These are phyloP conservation scores for Rhodotorula taiwanensis DNA, from an alignment of 768 basidiomycete genomes.

Conservation along the genomic window DNA sequence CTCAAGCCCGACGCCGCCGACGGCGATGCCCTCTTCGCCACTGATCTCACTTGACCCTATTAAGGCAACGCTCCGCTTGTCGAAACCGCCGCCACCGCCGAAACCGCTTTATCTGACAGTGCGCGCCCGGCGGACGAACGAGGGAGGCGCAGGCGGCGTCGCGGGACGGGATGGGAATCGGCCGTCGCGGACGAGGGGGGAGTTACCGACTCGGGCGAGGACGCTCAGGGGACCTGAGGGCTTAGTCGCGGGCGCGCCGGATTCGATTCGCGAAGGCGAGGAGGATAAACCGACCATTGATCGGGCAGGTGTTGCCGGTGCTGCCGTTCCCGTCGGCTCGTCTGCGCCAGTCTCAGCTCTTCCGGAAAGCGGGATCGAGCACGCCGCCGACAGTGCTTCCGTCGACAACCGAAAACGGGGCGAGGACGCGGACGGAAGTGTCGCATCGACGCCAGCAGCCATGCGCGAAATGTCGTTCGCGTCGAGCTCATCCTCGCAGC, in stretches of 20 bases:
- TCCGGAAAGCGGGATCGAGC: too few relatives aligned
- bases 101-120: slow-evolving; percentile 26
- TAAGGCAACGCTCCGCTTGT: slow-evolving; percentile 18
- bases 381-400: background rate
- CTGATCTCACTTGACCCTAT: background rate
- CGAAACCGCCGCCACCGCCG: slow-evolving; percentile 15
- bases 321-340: too few relatives aligned
- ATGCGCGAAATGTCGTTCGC: too few relatives aligned
- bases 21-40: too few relatives aligned
- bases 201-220: too few relatives aligned
- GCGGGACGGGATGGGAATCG: background rate
- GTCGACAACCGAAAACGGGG: background rate
- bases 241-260: too few relatives aligned
- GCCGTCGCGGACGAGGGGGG: background rate
- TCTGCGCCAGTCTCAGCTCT: too few relatives aligned
- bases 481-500: background rate
- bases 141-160: background rate
- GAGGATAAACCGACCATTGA: too few relatives aligned
- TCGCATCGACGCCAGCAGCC: too few relatives aligned
- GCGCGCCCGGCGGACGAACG: background rate
- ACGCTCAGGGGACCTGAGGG: too few relatives aligned
- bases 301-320: too few relatives aligned
- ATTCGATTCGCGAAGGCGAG: background rate
- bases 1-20: too few relatives aligned
- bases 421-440: background rate